Percentiles rank a stretch among this genome's conserved stretches.
phyloP scores from a whole-genome alignment of 768 basidiomycete genomes.

The Amanita thiersii region DNA sequence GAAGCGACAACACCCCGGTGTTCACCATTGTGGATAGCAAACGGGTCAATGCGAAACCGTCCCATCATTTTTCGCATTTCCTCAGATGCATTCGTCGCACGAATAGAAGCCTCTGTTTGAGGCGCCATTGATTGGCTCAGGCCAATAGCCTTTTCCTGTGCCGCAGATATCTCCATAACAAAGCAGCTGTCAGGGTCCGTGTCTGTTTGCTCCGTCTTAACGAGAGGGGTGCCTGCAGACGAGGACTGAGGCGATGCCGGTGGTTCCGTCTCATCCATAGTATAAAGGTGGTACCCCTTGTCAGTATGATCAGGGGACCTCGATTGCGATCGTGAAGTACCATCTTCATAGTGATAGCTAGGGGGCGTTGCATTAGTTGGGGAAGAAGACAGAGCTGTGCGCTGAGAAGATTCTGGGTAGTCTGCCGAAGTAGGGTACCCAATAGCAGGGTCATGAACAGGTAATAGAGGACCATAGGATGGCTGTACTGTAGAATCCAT shows the following conservation, averaged over 20 bases:
- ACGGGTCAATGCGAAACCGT: slow-evolving; percentile 70
- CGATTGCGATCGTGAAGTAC: slow-evolving; percentile 16
- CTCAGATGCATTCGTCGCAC: slow-evolving; percentile 64
- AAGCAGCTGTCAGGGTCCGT: slow-evolving; percentile 28
- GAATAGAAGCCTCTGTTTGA: slow-evolving; percentile 62
- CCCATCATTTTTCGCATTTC: slow-evolving; percentile 75
- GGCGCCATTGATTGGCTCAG: slow-evolving; percentile 36
- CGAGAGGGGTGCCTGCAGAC: slow-evolving; percentile 14
- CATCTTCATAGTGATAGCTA: slow-evolving; percentile 11
- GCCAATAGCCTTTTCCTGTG: slow-evolving; percentile 12
- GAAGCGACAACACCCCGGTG: slow-evolving; percentile 29
- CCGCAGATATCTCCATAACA: slow-evolving; percentile 33
- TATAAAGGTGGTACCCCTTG: slow-evolving; percentile 6
- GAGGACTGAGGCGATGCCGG: slow-evolving; percentile 11
- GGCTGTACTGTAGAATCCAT: background rate
- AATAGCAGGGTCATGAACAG: background rate
- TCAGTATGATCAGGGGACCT: slow-evolving; percentile 12
- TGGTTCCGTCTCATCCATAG: slow-evolving; percentile 6
- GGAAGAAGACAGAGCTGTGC: slow-evolving; percentile 11
- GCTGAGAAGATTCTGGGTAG: slow-evolving; percentile 17
- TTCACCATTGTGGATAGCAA: slow-evolving; percentile 51
- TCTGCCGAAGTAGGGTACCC: slow-evolving; percentile 9
- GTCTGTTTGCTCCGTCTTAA: slow-evolving; percentile 34
- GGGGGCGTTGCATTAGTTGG: slow-evolving; percentile 5
- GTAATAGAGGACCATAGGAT: slow-evolving; percentile 2